phyloP scores from a whole-genome alignment of 106 monocot species.

The Posidonia australis region DNA sequence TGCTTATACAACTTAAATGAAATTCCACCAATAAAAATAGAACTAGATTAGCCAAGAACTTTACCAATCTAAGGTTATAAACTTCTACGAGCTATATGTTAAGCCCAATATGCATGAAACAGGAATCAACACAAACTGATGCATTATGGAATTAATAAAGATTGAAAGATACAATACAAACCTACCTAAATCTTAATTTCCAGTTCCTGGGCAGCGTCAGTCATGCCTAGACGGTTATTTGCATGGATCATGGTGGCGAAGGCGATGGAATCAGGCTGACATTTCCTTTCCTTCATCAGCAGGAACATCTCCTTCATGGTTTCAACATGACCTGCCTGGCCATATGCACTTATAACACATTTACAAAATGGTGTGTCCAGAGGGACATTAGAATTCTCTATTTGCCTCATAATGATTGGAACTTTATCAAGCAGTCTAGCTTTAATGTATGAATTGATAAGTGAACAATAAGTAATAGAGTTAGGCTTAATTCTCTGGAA shows the following conservation, averaged over 20 bases:
- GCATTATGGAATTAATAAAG: too few species aligned
- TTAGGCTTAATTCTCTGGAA: constrained; percentile 87
- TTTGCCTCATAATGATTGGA: constrained; percentile 57
- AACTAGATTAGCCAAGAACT: too few species aligned
- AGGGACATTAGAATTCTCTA: constrained; percentile 67
- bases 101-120: too few species aligned
- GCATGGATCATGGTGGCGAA: constrained; percentile 58
- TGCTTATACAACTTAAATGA: too few species aligned
- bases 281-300: constrained; percentile 74
- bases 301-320: constrained; percentile 82
- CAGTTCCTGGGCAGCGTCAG: constrained; percentile 43
- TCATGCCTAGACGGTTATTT: constrained; percentile 51
- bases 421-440: constrained; percentile 52
- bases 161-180: background rate
- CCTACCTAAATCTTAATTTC: constrained; percentile 14
- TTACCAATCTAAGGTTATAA: too few species aligned
- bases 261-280: constrained; percentile 59
- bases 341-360: constrained; percentile 80
- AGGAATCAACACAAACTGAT: too few species aligned
- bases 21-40: too few species aligned
- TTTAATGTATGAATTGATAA: constrained; percentile 61
- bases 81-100: too few species aligned
- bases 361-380: constrained; percentile 85
- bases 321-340: constrained; percentile 51
- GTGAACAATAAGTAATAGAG: constrained; percentile 77